Evolutionary conservation across 2,329 filamentous ascomycete species (phyloP), one percentile per base, ranked within the genome.

Genomic region (Achaetomium macrosporum): DNA sequence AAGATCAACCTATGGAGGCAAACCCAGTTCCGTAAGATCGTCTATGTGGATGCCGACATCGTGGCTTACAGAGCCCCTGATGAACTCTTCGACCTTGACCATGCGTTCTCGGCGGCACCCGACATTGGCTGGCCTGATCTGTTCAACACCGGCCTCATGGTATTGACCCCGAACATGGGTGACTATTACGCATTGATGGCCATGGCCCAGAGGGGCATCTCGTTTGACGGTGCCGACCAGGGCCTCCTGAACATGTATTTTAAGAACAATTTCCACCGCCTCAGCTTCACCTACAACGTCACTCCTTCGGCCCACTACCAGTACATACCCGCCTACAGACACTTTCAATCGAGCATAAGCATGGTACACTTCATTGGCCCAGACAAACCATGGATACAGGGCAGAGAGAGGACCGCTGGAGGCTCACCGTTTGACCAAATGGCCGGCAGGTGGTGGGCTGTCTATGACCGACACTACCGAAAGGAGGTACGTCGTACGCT

Each of bases 101-200:
- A 81, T 44, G 65, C 76, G 50, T 85, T 85, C 66, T 79, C 82
- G 39, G 83, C 93, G 2, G 90, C 88, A 11, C 91, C 93, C 31
- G 93, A 99, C 69, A 90, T 97, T 63, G 93, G 93, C 61, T 99
- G 93, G 93, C 93, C 93, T 33, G 93, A 99, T 72, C 81, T 91
- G 56, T 97, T 97, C 82, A 99, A 99, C 72, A 90, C 88, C n/a
- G 93, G 93, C 64, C 83, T 99, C 62, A 95, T 99, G 90, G 90
- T 90, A 35, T 71, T 99, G 55, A 85, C 79, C 15, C 93, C 93
- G 33, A 87, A 92, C 70, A 76, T 91, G 79, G 87, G 85, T 53
- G 91, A 95, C 61, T 97, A 91, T 71, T 85, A 90, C 71, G 87
- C 89, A 40, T 77, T 99, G 66, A 76, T 84, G 58, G 88, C 88